Conservation (phyloP, 1,284 basidiomycete species). For the Apiotrichum domesticum region DNA sequence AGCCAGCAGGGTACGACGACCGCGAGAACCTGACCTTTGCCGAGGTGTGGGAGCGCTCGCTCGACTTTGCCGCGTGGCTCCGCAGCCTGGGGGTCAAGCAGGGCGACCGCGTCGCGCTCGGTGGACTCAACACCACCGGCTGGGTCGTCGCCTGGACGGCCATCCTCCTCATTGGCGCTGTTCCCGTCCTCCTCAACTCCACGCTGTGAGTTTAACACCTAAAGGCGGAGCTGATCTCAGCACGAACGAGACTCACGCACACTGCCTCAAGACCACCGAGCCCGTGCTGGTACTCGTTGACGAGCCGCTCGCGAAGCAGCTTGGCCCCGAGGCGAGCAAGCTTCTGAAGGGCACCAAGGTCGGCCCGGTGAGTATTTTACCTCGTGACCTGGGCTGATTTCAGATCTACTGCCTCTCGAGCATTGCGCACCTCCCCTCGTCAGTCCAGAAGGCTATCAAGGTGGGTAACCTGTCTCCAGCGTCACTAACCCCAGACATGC, state of each 20-base stretch:
- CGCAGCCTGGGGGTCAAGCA: conserved; percentile 20
- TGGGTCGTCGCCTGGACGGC: conserved; percentile 37
- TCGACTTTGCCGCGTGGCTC: conserved; percentile 32
- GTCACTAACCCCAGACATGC: not conserved
- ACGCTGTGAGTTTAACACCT: conserved; percentile 22
- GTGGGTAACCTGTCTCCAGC: not conserved
- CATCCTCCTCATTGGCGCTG: conserved; percentile 36
- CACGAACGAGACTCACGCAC: conserved; percentile 7
- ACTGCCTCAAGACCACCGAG: conserved; percentile 25
- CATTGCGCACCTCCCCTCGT: not conserved
- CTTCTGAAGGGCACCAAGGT: conserved; percentile 6
- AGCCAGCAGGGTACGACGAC: not conserved
- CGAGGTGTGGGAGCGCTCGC: conserved; percentile 21
- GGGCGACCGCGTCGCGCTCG: conserved; percentile 33
- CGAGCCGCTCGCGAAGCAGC: conserved; percentile 23
- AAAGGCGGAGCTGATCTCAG: not conserved
- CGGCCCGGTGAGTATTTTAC: not conserved
- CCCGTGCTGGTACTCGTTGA: conserved; percentile 32
- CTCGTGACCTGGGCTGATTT: not conserved
- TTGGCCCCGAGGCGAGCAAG: conserved; percentile 12
- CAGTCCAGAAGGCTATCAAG: not conserved
- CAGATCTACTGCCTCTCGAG: conserved; percentile 6
- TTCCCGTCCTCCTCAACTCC: conserved; percentile 36
- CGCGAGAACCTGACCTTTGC: conserved; percentile 25
- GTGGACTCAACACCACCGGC: conserved; percentile 29